Evolutionary conservation across 2,329 filamentous ascomycete genomes (phyloP), one percentile per base, ranked within the genome.

Genomic region (Aspergillus eucalypticola): DNA sequence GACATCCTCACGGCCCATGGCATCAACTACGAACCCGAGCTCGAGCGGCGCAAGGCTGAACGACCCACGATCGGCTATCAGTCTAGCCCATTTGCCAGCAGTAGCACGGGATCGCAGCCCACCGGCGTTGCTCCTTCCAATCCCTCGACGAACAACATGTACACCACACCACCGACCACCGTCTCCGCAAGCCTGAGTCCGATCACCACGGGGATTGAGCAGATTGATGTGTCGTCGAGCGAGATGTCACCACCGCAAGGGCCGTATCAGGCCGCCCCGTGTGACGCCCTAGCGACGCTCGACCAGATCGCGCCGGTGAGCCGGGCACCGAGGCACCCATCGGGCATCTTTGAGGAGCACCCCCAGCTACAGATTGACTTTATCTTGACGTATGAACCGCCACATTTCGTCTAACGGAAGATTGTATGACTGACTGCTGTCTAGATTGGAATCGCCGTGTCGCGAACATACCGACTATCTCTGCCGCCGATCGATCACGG

Each of bases 401-500:
- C 48, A 10, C 29, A 8, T 6, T 15, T 32, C 32, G 13, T 8
- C 27, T 8, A 8, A 10, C 11, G 23, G 21, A 23, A 23, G 32
- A 63, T 17, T 11, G 27, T n/a, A 35, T 59, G 48, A 61, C 44
- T 49, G 23, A 54, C 38, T n/a, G 17, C 11, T 50, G 53, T 38
- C 64, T 76, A 86, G 76, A 66, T 69, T 84, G 83, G 89, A 90
- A 90, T 67, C 67, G 5, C 75, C 75, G 0, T 77, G 75, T 59
- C 74, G 75, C 38, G 73, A 73, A 60, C 75, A 76, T 51, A 76
- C 96, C 76, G 93, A 97, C 81, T 90, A 89, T 74, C 91, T 93
- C 55, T 98, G 95, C 82, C 96, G 96, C 86, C 88, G 92, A 79
- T 76, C 79, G 55, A 60, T 81, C 63, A 76, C 79, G 52, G 78